Evolutionary conservation across 768 basidiomycete genomes (phyloP).

Genomic region (Mrakia frigida): DNA sequence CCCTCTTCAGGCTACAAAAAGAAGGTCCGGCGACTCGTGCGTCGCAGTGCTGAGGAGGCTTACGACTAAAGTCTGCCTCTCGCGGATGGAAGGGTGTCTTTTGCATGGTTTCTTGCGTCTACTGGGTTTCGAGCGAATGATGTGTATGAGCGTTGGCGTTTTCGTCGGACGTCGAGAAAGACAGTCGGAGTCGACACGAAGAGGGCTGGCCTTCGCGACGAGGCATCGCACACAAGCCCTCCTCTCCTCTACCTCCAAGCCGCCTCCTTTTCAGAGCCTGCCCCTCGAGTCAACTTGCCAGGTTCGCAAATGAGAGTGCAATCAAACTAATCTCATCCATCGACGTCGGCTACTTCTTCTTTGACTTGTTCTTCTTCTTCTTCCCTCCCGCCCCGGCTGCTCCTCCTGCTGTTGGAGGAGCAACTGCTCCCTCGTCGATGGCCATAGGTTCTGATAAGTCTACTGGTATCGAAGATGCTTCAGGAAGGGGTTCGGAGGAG

Average conservation of each 20-base stretch:
- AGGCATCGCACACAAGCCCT: too few relatives aligned
- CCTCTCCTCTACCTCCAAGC: too few relatives aligned
- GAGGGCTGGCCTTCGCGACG: too few relatives aligned
- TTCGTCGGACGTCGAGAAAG: too few relatives aligned
- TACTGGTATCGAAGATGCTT: background rate
- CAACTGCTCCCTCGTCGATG: background rate
- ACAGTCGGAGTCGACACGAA: too few relatives aligned
- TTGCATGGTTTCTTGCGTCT: background rate
- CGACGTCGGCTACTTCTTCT: constrained; percentile 12
- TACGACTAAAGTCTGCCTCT: constrained; percentile 21
- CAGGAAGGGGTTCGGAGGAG: background rate
- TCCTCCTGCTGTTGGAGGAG: background rate
- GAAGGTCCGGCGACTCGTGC: constrained; percentile 69
- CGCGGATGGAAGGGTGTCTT: background rate
- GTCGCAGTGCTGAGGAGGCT: constrained; percentile 23
- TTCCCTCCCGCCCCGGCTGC: constrained; percentile 11
- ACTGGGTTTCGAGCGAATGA: background rate
- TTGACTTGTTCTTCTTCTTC: constrained; percentile 31
- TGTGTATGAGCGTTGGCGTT: background rate
- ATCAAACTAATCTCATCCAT: background rate
- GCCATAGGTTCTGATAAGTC: background rate
- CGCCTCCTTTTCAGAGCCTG: too few relatives aligned
- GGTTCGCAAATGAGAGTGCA: background rate
- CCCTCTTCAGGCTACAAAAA: constrained; percentile 69
- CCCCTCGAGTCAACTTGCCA: too few relatives aligned